These are phyloP conservation scores for Colletotrichum camelliae DNA, from an alignment of 2,329 filamentous ascomycete species.

Conservation along the genomic window DNA sequence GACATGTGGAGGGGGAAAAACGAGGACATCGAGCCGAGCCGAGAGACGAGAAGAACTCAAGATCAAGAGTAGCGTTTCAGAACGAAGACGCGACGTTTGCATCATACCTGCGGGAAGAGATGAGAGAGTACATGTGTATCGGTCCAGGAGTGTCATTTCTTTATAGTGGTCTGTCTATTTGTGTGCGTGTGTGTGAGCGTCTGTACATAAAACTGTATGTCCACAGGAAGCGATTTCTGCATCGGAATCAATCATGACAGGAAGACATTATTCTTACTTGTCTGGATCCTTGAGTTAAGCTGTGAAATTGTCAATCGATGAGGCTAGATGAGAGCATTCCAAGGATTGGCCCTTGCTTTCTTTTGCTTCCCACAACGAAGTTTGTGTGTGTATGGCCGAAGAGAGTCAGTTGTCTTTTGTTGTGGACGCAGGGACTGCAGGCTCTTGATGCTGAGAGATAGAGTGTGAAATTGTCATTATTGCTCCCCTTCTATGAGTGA, in stretches of 20 bases:
- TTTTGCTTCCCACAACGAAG: too few relatives aligned
- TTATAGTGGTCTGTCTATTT: not conserved
- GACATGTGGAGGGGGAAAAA: not conserved
- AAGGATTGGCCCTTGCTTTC: not conserved
- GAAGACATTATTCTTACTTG: not conserved
- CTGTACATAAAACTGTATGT: constrained; percentile 4
- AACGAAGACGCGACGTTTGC: not conserved
- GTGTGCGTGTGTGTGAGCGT: not conserved
- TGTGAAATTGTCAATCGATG: not conserved
- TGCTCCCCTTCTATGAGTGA: too few relatives aligned
- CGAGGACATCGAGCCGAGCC: not conserved
- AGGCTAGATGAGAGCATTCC: not conserved
- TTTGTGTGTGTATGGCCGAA: too few relatives aligned
- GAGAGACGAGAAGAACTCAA: not conserved
- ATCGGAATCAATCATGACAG: not conserved
- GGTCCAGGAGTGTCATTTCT: not conserved
- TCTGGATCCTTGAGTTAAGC: not conserved
- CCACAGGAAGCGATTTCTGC: not conserved
- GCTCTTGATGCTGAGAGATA: too few relatives aligned
- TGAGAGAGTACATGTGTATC: not conserved
- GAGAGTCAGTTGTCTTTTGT: too few relatives aligned
- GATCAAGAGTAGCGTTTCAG: constrained; percentile 1
- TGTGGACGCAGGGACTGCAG: too few relatives aligned
- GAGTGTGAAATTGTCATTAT: too few relatives aligned
- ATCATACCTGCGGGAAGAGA: not conserved